Base-by-base conservation (phyloP, 805 yeast species). In the Debaryomyces hansenii region DNA sequence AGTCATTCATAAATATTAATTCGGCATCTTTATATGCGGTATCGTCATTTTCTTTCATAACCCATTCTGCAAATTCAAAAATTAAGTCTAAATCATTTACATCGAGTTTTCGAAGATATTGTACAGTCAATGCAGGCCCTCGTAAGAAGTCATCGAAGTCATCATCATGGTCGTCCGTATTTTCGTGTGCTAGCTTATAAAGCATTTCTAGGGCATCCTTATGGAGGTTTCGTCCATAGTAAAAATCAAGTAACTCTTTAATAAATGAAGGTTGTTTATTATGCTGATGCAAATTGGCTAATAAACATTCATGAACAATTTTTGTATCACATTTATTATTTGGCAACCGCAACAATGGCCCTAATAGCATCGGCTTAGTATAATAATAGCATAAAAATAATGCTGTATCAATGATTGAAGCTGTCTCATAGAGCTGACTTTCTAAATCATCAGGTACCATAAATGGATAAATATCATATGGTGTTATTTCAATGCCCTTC, bases 201-300 rank as follows among this genome's bases (percentile, higher is more conserved):
- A 92, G 67, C 58, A 87, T 73, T 4, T 74, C 66, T 36, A 94
- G 67, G 0, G 97, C 95, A 42, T 83, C 80, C 6, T 70, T 67
- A 63, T 90, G 96, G 40, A 78, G 59, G 1, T 66, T 60, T 43
- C 84, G 71, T n/a, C 85, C 80, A 53, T 71, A 83, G 55, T 85
- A 88, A 58, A 88, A 91, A 57, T 87, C 96, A 7, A 89, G 75
- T 36, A 91, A 70, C 55, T 90, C 97, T 28, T 78, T 77, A 54
- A 79, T 79, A 58, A 80, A 76, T 2, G 72, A 67, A 6, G 63
- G 59, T 41, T 60, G 60, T 40, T 50, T 50, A 15, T 53, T 50
- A 21, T 63, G 66, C 2, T 48, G 37, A 37, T 60, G 61, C 10
- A 64, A 35, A 46, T 75, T 68, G 4, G 66, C 58, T 9, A 74